Evolutionary conservation across 2,329 filamentous ascomycete species (phyloP), one percentile per base, ranked within the genome.

Genomic region (Epichloe scottii): DNA sequence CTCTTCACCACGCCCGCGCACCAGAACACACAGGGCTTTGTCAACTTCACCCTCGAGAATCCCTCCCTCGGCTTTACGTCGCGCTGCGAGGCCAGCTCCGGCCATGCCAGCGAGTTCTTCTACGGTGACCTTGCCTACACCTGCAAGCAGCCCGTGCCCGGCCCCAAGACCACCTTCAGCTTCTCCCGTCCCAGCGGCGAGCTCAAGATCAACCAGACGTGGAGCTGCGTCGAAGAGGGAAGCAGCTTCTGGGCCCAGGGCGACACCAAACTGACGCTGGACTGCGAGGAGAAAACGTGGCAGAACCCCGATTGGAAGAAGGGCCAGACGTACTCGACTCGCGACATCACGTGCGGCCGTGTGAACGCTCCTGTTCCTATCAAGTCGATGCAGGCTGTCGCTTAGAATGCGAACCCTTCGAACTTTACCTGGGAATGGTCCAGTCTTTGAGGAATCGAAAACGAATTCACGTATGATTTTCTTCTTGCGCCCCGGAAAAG

Each of bases 1-100:
- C 61, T 65, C 59, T 77, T 76, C 66, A 67, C 66, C 15, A 77
- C 72, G 2, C 75, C 75, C 0, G 65, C 75, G 3, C 75, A 78
- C 63, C 73, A 77, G 55, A 73, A 71, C 60, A 68, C 68, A 2
- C 68, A 62, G 62, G 75, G 74, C 46, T 66, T 67, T 53, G 68
- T 73, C 54, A 66, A 64, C 59, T 78, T 78, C 65, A 72, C 70
- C 54, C 63, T 78, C n/a, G 58, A 62, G 50, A 77, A 76, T 68
- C 64, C 69, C 14, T 71, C 66, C 34, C 57, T 75, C 38, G 55
- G 62, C 39, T 66, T 68, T 54, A 57, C 55, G 21, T 60, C 66
- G 43, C 48, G 49, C 35, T 78, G 76, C 69, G 55, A 54, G 30
- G 72, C 64, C 43, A 14, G 55, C 19, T 76, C 71, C 60, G 62